Conservation (phyloP, 441 rosid species). For the Adansonia madagascariensis region DNA sequence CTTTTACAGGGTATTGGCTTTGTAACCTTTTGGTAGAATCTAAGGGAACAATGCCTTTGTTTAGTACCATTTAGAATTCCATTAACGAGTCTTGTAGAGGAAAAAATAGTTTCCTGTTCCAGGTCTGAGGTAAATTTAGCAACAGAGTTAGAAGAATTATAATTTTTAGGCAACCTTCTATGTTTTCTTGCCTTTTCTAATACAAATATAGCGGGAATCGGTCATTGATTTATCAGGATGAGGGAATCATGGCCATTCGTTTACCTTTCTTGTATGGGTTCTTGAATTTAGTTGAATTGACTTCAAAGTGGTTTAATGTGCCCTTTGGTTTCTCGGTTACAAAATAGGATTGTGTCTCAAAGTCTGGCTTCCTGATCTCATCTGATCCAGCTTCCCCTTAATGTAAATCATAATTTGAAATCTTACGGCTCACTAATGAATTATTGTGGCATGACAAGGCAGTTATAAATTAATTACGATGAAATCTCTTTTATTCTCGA, state of each 20-base stretch:
- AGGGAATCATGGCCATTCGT: not conserved
- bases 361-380: not conserved
- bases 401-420: not conserved
- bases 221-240: constrained; percentile 3
- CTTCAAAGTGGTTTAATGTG: not conserved
- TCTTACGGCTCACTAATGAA: not conserved
- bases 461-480: not conserved
- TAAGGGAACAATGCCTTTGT: constrained; percentile 20
- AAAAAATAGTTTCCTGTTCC: constrained; percentile 16
- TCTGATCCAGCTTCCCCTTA: not conserved
- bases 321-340: constrained; percentile 21
- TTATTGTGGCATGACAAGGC: not conserved
- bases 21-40: constrained; percentile 28
- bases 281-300: not conserved
- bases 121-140: not conserved
- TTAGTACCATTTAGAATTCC: constrained; percentile 14
- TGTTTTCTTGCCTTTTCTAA: not conserved
- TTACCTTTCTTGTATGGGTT: not conserved
- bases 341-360: not conserved
- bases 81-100: constrained; percentile 30
- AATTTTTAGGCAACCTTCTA: constrained; percentile 1
- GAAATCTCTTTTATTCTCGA: not conserved
- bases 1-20: not conserved
- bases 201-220: not conserved
- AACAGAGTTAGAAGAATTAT: not conserved